These are phyloP conservation scores for Jamesozyma lodderae DNA, from an alignment of 805 yeast genomes.

Conservation along the genomic window DNA sequence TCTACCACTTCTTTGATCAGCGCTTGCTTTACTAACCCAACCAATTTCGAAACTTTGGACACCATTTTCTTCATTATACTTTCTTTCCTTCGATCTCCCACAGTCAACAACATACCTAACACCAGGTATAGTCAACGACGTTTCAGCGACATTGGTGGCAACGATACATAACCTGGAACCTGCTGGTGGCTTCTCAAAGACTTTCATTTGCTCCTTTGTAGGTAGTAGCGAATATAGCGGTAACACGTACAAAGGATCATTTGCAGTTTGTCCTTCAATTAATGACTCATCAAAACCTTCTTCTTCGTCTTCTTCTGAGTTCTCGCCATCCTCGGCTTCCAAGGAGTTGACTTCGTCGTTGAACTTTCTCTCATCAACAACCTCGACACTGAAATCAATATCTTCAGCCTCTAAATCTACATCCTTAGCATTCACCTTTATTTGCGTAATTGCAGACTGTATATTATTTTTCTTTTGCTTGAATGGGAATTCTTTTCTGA, in stretches of 20 bases:
- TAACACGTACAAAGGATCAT: slow-evolving; percentile 78
- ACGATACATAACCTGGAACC: slow-evolving; percentile 85
- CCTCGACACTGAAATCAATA: slow-evolving; percentile 57
- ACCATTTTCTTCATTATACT: slow-evolving; percentile 71
- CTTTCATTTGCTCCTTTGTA: slow-evolving; percentile 90
- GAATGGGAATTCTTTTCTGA: slow-evolving; percentile 62
- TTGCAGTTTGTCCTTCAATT: slow-evolving; percentile 60
- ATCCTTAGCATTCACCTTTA: slow-evolving; percentile 46
- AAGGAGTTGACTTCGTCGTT: slow-evolving; percentile 30
- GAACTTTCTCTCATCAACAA: slow-evolving; percentile 26
- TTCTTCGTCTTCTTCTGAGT: slow-evolving; percentile 36
- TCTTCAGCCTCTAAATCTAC: slow-evolving; percentile 82
- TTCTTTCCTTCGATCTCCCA: slow-evolving; percentile 88
- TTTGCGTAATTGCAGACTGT: slow-evolving; percentile 33
- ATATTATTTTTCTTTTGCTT: slow-evolving; percentile 19
- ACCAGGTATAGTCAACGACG: slow-evolving; percentile 93
- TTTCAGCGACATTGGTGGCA: slow-evolving; percentile 97
- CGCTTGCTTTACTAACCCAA: slow-evolving; percentile 93
- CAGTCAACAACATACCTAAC: slow-evolving; percentile 90
- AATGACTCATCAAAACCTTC: slow-evolving; percentile 60
- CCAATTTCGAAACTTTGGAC: slow-evolving; percentile 86
- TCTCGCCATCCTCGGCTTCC: slow-evolving; percentile 33
- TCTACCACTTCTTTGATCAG: slow-evolving; percentile 92
- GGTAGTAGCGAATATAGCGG: slow-evolving; percentile 91
- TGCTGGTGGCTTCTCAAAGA: slow-evolving; percentile 74